A percentile compares a stretch with the other conserved stretches of the same genome.
These are phyloP conservation scores for Phytophthora tubulina DNA, from an alignment of 352 stramenopile genomes.

Conservation along the genomic window DNA sequence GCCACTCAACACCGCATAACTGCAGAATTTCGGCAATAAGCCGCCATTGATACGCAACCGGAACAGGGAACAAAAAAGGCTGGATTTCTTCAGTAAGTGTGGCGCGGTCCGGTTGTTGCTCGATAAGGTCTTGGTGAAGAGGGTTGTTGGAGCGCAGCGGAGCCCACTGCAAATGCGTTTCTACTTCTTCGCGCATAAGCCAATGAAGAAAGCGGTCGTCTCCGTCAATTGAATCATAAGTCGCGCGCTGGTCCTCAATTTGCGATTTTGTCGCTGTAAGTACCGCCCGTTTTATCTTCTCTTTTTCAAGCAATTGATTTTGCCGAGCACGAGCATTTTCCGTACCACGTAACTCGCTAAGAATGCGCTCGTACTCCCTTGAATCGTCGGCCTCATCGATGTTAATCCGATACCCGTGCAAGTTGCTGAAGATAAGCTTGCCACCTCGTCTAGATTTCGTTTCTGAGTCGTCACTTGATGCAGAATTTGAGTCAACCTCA, in stretches of 20 bases:
- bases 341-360: conserved; percentile 68
- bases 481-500: neutral
- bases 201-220: conserved; percentile 59
- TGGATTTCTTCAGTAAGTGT: conserved; percentile 80
- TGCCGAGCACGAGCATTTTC: conserved; percentile 49
- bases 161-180: conserved; percentile 60
- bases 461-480: conserved; percentile 20
- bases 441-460: conserved; percentile 13
- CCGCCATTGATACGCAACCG: conserved; percentile 35
- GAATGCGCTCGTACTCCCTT: conserved; percentile 78
- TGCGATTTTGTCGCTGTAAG: conserved; percentile 34
- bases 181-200: conserved; percentile 53
- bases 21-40: conserved; percentile 57
- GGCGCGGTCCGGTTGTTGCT: conserved; percentile 67
- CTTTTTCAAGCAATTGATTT: conserved; percentile 37
- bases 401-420: conserved; percentile 82
- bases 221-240: conserved; percentile 43
- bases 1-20: conserved; percentile 54
- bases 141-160: conserved; percentile 59
- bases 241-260: conserved; percentile 68
- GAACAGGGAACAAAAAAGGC: conserved; percentile 78
- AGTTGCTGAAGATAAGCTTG: conserved; percentile 78
- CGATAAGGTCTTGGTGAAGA: conserved; percentile 61
- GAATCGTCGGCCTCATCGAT: conserved; percentile 70
- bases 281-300: conserved; percentile 38